Evolutionary conservation across 352 stramenopile genomes (phyloP), one percentile per base, ranked within the genome.

Genomic region (Nothophytophthora sp.): DNA sequence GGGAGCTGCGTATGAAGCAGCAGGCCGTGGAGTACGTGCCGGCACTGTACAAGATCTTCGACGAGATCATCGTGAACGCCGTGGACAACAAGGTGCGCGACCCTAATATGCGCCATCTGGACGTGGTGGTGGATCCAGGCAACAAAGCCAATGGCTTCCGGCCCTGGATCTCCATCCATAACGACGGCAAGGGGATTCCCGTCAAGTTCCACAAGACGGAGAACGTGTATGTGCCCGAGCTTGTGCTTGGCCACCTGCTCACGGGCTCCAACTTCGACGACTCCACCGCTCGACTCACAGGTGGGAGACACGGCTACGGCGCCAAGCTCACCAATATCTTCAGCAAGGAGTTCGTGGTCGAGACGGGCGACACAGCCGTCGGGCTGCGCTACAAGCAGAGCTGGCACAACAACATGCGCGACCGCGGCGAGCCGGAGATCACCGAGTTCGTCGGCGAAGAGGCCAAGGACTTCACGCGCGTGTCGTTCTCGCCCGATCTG

Each of bases 261-360:
- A 99, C 98, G 3, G 96, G 97, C 52, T 98, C 88, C 15, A 99
- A 99, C 82, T 99, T 99, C 75, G 96, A 99, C 56, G 97, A 99
- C 64, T 68, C 94, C 18, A 96, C 95, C 51, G 93, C 97, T 58
- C 98, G 98, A 70, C 96, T 98, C 20, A 99, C 97, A 0, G 98
- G 96, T 22, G 96, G 96, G 13, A 73, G 95, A 27, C 96, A 99
- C 61, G 96, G 95, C 42, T 98, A 98, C 64, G 95, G 95, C 12
- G 95, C 94, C 23, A 98, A 99, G 69, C 78, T 99, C 23, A 98
- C 98, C 18, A 99, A 99, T 70, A 99, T 99, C 63, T 99, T 99
- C 72, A 99, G 92, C 50, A 97, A 70, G 5, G 76, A 99, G 61
- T 99, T 99, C 73, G 81, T 96, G 18, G 95, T 99, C 13, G 97